Percentiles rank a stretch among this genome's conserved stretches.
Evolutionary conservation across 2,329 filamentous ascomycete genomes (phyloP).

Genomic region (Thelonectria blattea): DNA sequence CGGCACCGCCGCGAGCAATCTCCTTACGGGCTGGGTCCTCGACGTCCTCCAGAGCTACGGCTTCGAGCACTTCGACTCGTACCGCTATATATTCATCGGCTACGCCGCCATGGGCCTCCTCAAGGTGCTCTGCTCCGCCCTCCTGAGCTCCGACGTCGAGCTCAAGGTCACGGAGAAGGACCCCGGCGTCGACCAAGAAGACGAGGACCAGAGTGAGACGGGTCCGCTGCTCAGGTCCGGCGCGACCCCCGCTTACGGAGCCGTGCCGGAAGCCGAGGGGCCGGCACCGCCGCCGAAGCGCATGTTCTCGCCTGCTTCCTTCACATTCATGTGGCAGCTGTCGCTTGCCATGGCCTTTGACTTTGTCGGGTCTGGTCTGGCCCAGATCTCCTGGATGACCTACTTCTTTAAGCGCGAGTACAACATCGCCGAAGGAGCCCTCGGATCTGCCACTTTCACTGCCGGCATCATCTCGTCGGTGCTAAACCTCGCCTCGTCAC

Average conservation of each 20-base stretch:
- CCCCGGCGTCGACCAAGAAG: background rate
- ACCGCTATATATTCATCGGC: constrained; percentile 27
- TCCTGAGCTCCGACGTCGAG: constrained; percentile 27
- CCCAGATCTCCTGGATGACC: constrained; percentile 36
- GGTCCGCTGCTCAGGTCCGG: constrained; percentile 19
- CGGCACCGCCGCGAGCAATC: constrained; percentile 30
- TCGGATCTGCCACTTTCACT: constrained; percentile 30
- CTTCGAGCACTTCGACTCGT: constrained; percentile 15
- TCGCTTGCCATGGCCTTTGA: constrained; percentile 28
- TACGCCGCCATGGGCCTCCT: constrained; percentile 26
- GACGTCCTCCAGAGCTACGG: constrained; percentile 22
- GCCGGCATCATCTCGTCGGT: constrained; percentile 33
- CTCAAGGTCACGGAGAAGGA: constrained; percentile 15
- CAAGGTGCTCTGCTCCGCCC: constrained; percentile 25
- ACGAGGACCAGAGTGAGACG: constrained; percentile 1
- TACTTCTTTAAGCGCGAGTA: constrained; percentile 35
- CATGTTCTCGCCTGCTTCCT: constrained; percentile 26
- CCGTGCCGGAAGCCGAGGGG: background rate
- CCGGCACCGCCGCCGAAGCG: constrained; percentile 7
- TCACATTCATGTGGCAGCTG: constrained; percentile 32
- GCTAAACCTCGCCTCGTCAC: constrained; percentile 30
- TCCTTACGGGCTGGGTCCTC: constrained; percentile 29
- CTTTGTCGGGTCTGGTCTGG: constrained; percentile 32
- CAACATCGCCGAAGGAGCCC: constrained; percentile 28
- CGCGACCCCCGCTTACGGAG: constrained; percentile 17